These are phyloP conservation scores for Martiniozyma abietophila DNA, from an alignment of 805 yeast genomes.

Conservation along the genomic window DNA sequence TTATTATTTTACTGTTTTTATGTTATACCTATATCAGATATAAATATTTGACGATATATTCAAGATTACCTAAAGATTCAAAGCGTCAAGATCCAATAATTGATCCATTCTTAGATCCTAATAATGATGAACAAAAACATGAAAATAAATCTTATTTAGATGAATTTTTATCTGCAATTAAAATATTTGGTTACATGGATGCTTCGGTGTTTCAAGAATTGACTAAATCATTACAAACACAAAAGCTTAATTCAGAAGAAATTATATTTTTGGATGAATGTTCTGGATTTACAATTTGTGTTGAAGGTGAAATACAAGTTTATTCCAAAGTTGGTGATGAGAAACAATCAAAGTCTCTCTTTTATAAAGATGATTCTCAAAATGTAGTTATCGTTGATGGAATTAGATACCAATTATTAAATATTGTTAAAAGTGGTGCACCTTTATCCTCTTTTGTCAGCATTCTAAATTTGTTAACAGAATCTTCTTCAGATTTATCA, in stretches of 20 bases:
- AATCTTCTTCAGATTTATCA: conserved; percentile 8
- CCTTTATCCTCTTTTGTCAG: conserved; percentile 79
- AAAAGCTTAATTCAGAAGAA: conserved; percentile 70
- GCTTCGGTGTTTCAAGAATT: conserved; percentile 85
- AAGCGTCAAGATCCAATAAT: conserved; percentile 34
- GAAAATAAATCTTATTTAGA: conserved; percentile 62
- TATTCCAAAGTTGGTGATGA: conserved; percentile 44
- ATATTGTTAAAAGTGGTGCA: conserved; percentile 73
- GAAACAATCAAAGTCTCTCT: conserved; percentile 13
- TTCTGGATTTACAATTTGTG: conserved; percentile 84
- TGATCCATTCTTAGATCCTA: conserved; percentile 35
- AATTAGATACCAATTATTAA: conserved; percentile 61
- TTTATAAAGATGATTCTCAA: conserved; percentile 25
- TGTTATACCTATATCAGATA: conserved; percentile 48
- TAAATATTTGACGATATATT: conserved; percentile 53
- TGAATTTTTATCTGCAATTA: conserved; percentile 83
- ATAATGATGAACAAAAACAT: conserved; percentile 29
- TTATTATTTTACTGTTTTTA: conserved; percentile 25
- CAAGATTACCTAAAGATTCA: conserved; percentile 41
- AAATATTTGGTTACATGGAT: conserved; percentile 89
- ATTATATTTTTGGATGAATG: conserved; percentile 54
- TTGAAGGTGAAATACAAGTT: conserved; percentile 82
- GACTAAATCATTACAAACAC: conserved; percentile 86
- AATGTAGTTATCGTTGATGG: conserved; percentile 43
- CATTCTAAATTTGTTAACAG: conserved; percentile 59